Base-by-base conservation (phyloP, 805 yeast species). In the Jamesozyma lodderae region DNA sequence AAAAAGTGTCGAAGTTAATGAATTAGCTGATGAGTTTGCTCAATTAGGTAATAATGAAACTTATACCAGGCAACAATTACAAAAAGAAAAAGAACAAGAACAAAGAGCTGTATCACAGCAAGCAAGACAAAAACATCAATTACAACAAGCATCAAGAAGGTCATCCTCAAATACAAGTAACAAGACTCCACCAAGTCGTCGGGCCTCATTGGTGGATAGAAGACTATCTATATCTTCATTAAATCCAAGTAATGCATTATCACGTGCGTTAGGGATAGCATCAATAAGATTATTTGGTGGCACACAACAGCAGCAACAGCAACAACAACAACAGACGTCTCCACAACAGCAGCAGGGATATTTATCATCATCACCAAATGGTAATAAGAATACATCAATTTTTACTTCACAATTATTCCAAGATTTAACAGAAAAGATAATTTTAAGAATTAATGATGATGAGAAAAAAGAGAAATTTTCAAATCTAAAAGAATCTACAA, bases 1-100 rank as follows among this genome's bases (percentile, higher is more conserved):
- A 58, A 73, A 94, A 35, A 85, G 92, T 0, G 96, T 90, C 3
- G 97, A 92, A 56, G 94, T 90, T 7, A 90, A 90, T 64, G 90
- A 95, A 2, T 68, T 92, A 41, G 98, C 98, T 3, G 97, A 90
- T 59, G 96, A 88, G 57, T 64, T 90, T 36, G 88, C 85, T 4
- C 49, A 50, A 32, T 36, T 49, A 11, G 51, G 49, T 5, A 36
- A 22, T 6, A 28, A 27, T 21, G 23, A 35, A 32, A 20, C 20
- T 13, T 23, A 15, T 15, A 32, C 22, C 4, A 32, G 23, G 29
- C 14, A 32, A 31, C 31, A 34, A 17, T 13, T 16, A 24, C 19
- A 18, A 31, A 14, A 39, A 14, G 23, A 29, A 22, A 17, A 38
- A 28, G 28, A 26, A n/a, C n/a, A n/a, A n/a, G n/a, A n/a, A n/a